These are phyloP conservation scores for Jamesozyma hellenica DNA, from an alignment of 805 yeast species.

Conservation along the genomic window DNA sequence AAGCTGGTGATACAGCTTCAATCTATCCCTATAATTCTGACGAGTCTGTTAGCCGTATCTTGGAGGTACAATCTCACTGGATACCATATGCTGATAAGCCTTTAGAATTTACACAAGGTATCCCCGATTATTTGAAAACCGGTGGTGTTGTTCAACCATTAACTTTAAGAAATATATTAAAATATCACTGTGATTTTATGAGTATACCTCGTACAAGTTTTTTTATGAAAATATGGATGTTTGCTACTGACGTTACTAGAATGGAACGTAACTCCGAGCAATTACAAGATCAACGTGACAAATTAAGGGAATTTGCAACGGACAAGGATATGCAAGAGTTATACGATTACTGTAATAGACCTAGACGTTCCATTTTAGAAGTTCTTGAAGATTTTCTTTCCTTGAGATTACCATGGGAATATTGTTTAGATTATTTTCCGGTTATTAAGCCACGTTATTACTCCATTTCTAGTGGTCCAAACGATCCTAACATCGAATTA, in stretches of 20 bases:
- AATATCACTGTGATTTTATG: constrained; percentile 72
- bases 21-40: constrained; percentile 67
- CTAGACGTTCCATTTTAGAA: constrained; percentile 79
- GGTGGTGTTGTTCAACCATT: constrained; percentile 54
- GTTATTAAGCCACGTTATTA: constrained; percentile 69
- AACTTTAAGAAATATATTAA: constrained; percentile 63
- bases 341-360: constrained; percentile 86
- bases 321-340: constrained; percentile 71
- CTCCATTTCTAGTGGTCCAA: constrained; percentile 60
- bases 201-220: constrained; percentile 80
- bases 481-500: constrained; percentile 46
- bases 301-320: constrained; percentile 62
- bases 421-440: constrained; percentile 71
- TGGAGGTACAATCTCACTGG: constrained; percentile 66
- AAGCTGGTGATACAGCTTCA: constrained; percentile 76
- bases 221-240: constrained; percentile 64
- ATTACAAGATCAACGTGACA: constrained; percentile 57
- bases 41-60: constrained; percentile 49
- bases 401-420: constrained; percentile 63
- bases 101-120: constrained; percentile 22
- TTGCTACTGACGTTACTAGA: constrained; percentile 43
- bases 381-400: constrained; percentile 73
- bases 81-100: constrained; percentile 53
- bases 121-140: constrained; percentile 30
- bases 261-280: constrained; percentile 24